phyloP scores from a whole-genome alignment of 345 rosid species.

The Rubroshorea leprosula region DNA sequence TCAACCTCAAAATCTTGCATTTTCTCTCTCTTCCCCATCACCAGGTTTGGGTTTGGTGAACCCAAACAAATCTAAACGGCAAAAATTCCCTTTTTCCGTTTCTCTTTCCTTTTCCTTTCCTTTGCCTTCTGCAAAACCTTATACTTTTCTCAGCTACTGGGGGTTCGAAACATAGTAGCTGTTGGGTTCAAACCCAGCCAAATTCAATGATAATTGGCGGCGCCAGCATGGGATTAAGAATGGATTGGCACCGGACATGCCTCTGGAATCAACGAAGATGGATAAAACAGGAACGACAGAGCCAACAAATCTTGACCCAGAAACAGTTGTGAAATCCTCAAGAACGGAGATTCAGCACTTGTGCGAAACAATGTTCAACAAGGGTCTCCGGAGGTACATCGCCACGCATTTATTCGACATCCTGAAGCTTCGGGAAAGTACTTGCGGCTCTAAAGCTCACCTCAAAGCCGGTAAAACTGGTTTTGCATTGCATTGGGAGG shows the following conservation, averaged over 20 bases:
- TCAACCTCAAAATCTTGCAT: too few species aligned
- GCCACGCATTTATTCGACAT: slow-evolving; percentile 27
- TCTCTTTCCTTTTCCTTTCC: too few species aligned
- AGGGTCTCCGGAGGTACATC: slow-evolving; percentile 49
- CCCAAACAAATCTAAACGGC: too few species aligned
- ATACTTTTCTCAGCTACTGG: too few species aligned
- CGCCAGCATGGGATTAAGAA: neutral
- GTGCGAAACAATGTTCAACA: slow-evolving; percentile 42
- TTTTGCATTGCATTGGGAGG: slow-evolving; percentile 63
- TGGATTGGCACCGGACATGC: neutral
- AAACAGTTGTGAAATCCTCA: neutral
- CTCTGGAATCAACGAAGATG: neutral
- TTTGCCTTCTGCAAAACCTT: too few species aligned
- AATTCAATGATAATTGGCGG: slow-evolving; percentile 13
- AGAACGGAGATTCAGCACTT: slow-evolving; percentile 30
- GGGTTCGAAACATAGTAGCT: too few species aligned
- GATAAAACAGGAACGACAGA: neutral
- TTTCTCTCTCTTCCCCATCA: too few species aligned
- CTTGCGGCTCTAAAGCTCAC: slow-evolving; percentile 50
- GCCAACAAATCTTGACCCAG: slow-evolving; percentile 5
- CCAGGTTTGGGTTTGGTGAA: too few species aligned
- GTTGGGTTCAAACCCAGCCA: too few species aligned
- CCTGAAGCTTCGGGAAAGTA: slow-evolving; percentile 35
- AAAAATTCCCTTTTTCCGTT: too few species aligned
- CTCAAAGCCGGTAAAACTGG: slow-evolving; percentile 54